phyloP scores from a whole-genome alignment of 2,329 filamentous ascomycete species.

The Alternaria gansuensis region DNA sequence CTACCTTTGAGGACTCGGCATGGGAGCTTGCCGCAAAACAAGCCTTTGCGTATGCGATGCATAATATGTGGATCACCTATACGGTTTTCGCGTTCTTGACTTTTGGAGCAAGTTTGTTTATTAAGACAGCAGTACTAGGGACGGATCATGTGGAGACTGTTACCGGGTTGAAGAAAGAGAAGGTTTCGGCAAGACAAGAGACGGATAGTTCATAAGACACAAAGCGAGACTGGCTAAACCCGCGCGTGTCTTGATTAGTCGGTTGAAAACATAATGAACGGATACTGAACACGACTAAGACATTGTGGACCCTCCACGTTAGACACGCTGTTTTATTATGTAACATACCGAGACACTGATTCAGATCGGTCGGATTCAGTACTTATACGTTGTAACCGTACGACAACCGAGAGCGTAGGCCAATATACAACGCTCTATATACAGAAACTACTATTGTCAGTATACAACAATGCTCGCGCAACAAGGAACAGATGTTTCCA shows the following conservation, averaged over 20 bases:
- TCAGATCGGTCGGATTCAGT: not conserved
- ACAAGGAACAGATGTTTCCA: not conserved
- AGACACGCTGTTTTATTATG: not conserved
- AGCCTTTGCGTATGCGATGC: slow-evolving; percentile 56
- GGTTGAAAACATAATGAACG: not conserved
- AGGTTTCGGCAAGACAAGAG: slow-evolving; percentile 5
- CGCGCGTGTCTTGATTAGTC: not conserved
- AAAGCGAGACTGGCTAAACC: not conserved
- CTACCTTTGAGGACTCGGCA: slow-evolving; percentile 56
- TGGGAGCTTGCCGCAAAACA: slow-evolving; percentile 56
- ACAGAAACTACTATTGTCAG: not conserved
- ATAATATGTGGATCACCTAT: slow-evolving; percentile 61
- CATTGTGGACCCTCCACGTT: not conserved
- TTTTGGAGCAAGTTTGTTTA: slow-evolving; percentile 51
- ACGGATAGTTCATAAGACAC: slow-evolving; percentile 1
- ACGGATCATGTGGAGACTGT: slow-evolving; percentile 59
- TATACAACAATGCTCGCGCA: not conserved
- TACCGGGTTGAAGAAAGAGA: slow-evolving; percentile 54
- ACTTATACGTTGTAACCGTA: not conserved
- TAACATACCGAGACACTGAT: not conserved
- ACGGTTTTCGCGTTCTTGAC: slow-evolving; percentile 52
- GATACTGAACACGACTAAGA: not conserved
- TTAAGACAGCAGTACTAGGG: slow-evolving; percentile 53
- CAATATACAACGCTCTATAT: not conserved
- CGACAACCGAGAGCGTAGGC: not conserved